phyloP scores from a whole-genome alignment of 768 basidiomycete species.

The Rhodotorula babjevae region DNA sequence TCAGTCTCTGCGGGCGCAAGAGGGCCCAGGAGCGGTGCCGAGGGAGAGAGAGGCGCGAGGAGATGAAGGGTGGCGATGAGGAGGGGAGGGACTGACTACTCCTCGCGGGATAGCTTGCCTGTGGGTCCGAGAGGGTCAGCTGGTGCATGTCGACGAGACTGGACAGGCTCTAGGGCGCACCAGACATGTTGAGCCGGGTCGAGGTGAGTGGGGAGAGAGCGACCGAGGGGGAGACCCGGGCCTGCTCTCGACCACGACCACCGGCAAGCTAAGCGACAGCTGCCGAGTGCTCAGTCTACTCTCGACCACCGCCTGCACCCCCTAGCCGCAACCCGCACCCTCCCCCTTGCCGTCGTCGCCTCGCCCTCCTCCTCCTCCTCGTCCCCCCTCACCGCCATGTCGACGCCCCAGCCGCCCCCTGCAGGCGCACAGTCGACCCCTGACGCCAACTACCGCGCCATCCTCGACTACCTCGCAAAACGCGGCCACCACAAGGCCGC shows the following conservation, averaged over 20 bases:
- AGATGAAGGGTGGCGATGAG: not conserved
- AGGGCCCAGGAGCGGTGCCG: not conserved
- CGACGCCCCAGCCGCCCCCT: not conserved
- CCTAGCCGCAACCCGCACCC: too few species aligned
- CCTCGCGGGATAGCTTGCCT: slow-evolving; percentile 38
- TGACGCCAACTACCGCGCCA: slow-evolving; percentile 27
- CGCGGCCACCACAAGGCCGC: slow-evolving; percentile 35
- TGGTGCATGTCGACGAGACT: not conserved
- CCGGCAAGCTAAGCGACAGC: too few species aligned
- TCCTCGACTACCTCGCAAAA: slow-evolving; percentile 38
- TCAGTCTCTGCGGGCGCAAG: not conserved
- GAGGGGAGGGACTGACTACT: slow-evolving; percentile 16
- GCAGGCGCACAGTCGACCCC: not conserved
- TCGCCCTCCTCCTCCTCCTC: not conserved
- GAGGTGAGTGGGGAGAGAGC: not conserved
- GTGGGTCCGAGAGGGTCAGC: not conserved
- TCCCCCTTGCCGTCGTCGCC: not conserved
- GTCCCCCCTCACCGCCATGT: not conserved
- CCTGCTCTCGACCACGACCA: too few species aligned
- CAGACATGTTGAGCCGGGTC: slow-evolving; percentile 2
- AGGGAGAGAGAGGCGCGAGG: not conserved
- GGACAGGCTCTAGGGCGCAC: not conserved
- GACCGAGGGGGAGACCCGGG: too few species aligned
- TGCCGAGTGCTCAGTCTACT: too few species aligned
- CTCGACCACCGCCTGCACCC: too few species aligned